Evolutionary conservation across 2,329 filamentous ascomycete species (phyloP).

Genomic region (Ophiosphaerella korrae): DNA sequence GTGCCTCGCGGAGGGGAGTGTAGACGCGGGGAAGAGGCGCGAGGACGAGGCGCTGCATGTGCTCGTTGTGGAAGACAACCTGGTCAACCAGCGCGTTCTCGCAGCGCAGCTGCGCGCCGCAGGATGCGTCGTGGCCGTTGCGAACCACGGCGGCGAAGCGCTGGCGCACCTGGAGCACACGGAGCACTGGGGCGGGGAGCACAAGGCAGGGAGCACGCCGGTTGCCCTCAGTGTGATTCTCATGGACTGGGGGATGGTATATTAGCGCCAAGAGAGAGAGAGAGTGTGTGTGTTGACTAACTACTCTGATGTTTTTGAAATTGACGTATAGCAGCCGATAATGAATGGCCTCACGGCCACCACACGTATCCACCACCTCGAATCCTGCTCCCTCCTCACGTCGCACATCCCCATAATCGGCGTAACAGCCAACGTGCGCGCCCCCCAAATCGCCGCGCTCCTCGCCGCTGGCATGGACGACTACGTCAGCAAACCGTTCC

Average conservation of each 20-base stretch:
- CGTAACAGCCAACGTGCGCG: conserved; percentile 44
- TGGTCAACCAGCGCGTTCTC: conserved; percentile 50
- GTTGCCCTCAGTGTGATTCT: conserved; percentile 30
- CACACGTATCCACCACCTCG: conserved; percentile 30
- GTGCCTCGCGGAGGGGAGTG: no score
- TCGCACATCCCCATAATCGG: conserved; percentile 38
- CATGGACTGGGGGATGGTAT: conserved; percentile 40
- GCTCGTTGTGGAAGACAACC: conserved; percentile 47
- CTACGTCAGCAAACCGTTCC: conserved; percentile 79
- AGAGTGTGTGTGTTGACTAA: no score
- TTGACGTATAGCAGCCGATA: conserved; percentile 23
- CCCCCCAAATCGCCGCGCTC: conserved; percentile 35
- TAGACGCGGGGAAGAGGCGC: no score
- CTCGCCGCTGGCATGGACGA: conserved; percentile 44
- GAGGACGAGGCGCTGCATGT: conserved; percentile 28
- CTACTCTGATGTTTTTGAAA: no score
- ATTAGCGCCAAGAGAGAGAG: no score
- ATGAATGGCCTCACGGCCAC: conserved; percentile 41
- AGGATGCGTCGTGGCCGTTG: conserved; percentile 45
- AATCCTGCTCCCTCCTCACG: conserved; percentile 23
- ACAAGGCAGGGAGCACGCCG: no score
- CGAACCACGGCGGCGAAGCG: conserved; percentile 47
- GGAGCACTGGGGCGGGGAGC: conserved; percentile 29
- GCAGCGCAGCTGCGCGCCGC: conserved; percentile 46
- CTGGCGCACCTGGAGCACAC: conserved; percentile 41